These are phyloP conservation scores for Kockovaella imperatae DNA, from an alignment of 768 basidiomycete species.

Conservation along the genomic window DNA sequence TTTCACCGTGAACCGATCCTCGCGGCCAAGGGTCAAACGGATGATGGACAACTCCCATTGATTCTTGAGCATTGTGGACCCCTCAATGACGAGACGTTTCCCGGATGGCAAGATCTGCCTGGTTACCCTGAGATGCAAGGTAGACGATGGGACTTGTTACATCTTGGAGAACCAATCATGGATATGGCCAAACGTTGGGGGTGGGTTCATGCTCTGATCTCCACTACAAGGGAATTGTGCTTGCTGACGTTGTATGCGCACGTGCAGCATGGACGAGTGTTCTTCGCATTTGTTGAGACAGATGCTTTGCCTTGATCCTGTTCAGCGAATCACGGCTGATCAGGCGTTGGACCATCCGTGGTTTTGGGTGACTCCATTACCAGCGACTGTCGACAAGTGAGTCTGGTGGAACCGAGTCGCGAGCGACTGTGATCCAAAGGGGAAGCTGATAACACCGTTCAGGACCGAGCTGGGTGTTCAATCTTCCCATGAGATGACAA, in stretches of 20 bases:
- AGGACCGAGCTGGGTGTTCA: conserved; percentile 21
- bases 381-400: conserved; percentile 46
- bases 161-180: conserved; percentile 12
- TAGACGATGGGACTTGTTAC: conserved; percentile 23
- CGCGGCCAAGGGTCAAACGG: conserved; percentile 65
- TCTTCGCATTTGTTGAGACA: conserved; percentile 76
- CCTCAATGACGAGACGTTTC: conserved; percentile 50
- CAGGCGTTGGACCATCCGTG: conserved; percentile 86
- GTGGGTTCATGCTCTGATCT: conserved; percentile 21
- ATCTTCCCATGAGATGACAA: conserved; percentile 38
- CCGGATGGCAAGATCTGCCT: conserved; percentile 44
- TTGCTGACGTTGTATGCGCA: not conserved
- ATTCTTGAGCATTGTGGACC: conserved; percentile 87
- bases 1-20: conserved; percentile 78
- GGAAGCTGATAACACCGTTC: conserved; percentile 1
- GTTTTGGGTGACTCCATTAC: conserved; percentile 85
- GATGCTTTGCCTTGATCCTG: conserved; percentile 73
- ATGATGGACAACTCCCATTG: conserved; percentile 82
- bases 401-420: conserved; percentile 5
- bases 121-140: conserved; percentile 37
- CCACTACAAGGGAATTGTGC: not conserved
- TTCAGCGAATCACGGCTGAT: conserved; percentile 70
- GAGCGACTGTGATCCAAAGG: conserved; percentile 2
- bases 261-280: conserved; percentile 59
- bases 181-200: conserved; percentile 15